Percentiles rank a stretch among this genome's conserved stretches.
These are phyloP conservation scores for Tilletia horrida DNA, from an alignment of 1,284 basidiomycete genomes.

Conservation along the genomic window DNA sequence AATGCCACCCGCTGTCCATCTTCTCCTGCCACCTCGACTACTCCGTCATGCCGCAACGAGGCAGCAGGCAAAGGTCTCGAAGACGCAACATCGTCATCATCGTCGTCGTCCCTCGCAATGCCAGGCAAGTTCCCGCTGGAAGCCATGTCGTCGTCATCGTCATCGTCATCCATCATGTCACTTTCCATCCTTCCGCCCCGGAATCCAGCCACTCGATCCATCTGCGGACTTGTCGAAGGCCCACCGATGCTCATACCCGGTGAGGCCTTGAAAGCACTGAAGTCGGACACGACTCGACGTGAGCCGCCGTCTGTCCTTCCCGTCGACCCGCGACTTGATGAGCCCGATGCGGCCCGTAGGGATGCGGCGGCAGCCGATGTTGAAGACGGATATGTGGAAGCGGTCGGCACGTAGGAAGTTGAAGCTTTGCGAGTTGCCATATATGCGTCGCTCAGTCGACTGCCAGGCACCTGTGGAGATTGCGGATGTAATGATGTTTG, in stretches of 20 bases:
- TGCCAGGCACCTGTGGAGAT: conserved; percentile 61
- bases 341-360: not conserved
- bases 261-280: conserved; percentile 41
- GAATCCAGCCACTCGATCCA: not conserved
- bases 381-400: not conserved
- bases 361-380: not conserved
- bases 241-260: conserved; percentile 42
- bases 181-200: not conserved
- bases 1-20: conserved; percentile 48
- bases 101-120: conserved; percentile 26
- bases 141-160: conserved; percentile 40
- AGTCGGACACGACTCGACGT: conserved; percentile 42
- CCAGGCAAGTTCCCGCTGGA: not conserved
- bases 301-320: conserved; percentile 16
- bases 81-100: conserved; percentile 25
- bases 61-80: conserved; percentile 29
- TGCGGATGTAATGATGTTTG: not conserved
- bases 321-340: not conserved
- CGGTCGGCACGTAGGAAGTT: conserved; percentile 28
- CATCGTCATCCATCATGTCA: conserved; percentile 42
- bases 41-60: conserved; percentile 32
- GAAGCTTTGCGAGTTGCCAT: conserved; percentile 37
- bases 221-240: conserved; percentile 9
- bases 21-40: conserved; percentile 45
- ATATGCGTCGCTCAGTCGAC: conserved; percentile 49